These are phyloP conservation scores for Kurtzmaniella quercitrusa DNA, from an alignment of 1,139 yeast genomes.

Conservation along the genomic window DNA sequence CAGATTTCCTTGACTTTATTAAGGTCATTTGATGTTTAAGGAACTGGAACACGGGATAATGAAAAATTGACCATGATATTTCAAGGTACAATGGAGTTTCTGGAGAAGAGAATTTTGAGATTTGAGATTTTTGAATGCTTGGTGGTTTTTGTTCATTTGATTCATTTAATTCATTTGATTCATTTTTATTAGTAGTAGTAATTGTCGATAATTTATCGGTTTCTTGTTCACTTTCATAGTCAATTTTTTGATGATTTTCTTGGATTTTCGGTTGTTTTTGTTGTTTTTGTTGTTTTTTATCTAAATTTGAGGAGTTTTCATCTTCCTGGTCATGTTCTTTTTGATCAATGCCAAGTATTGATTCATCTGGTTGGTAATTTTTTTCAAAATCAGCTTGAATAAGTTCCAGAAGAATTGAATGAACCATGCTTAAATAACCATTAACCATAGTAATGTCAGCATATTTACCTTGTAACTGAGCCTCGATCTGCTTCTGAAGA, in stretches of 20 bases:
- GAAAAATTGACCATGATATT: slow-evolving; percentile 54
- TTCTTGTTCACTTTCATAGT: too few species aligned
- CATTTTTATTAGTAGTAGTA: too few species aligned
- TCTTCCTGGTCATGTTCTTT: slow-evolving; percentile 12
- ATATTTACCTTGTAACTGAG: slow-evolving; percentile 13
- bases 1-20: slow-evolving; percentile 4
- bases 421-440: slow-evolving; percentile 41
- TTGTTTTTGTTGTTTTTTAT: too few species aligned
- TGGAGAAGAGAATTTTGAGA: slow-evolving; percentile 7
- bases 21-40: slow-evolving; percentile 41
- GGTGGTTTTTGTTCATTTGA: too few species aligned
- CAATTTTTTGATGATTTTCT: too few species aligned
- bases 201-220: too few species aligned
- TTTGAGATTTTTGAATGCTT: too few species aligned
- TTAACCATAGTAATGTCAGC: slow-evolving; percentile 42
- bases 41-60: slow-evolving; percentile 59
- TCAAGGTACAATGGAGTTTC: background rate
- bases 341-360: too few species aligned
- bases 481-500: background rate
- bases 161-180: too few species aligned
- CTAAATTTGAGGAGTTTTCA: slow-evolving; percentile 9
- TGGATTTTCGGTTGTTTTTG: too few species aligned
- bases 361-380: slow-evolving; percentile 21
- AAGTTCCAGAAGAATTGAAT: slow-evolving; percentile 38
- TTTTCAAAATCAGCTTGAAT: slow-evolving; percentile 28